A percentile compares a stretch with the other conserved stretches of the same genome.
phyloP scores from a whole-genome alignment of 1,284 basidiomycete species.

The Lignosus rhinocerotis region DNA sequence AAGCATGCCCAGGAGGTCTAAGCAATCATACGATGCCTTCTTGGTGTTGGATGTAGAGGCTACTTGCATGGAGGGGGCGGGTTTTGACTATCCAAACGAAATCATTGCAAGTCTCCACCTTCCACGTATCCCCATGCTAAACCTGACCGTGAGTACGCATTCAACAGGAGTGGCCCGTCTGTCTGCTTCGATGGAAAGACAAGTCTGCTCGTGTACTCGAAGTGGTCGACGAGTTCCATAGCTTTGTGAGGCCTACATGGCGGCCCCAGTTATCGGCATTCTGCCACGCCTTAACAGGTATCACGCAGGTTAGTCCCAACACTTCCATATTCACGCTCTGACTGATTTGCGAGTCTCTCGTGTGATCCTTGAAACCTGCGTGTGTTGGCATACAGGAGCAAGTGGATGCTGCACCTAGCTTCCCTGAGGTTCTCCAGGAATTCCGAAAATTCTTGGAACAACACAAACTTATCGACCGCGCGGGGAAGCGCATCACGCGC shows the following conservation, averaged over 20 bases:
- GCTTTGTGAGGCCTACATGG: conserved; percentile 89
- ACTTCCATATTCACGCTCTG: not conserved
- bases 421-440: conserved; percentile 64
- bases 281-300: conserved; percentile 87
- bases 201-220: conserved; percentile 61
- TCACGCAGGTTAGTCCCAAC: conserved; percentile 71
- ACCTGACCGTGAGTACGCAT: not conserved
- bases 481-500: conserved; percentile 54
- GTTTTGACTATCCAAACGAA: conserved; percentile 65
- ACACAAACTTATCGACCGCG: conserved; percentile 64
- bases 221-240: conserved; percentile 80
- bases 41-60: conserved; percentile 89
- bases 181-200: conserved; percentile 83
- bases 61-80: conserved; percentile 68
- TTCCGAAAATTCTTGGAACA: conserved; percentile 72
- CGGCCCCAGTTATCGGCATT: conserved; percentile 79
- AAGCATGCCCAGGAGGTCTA: conserved; percentile 27
- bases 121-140: not conserved
- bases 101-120: conserved; percentile 70
- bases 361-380: not conserved
- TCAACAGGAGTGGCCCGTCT: conserved; percentile 84
- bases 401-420: conserved; percentile 79
- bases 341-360: not conserved
- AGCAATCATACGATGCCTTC: conserved; percentile 69
- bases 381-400: conserved; percentile 54